A percentile compares a stretch with the other conserved stretches of the same genome.
These are phyloP conservation scores for Chernovozyma aurita DNA, from an alignment of 1,139 yeast species.

Conservation along the genomic window DNA sequence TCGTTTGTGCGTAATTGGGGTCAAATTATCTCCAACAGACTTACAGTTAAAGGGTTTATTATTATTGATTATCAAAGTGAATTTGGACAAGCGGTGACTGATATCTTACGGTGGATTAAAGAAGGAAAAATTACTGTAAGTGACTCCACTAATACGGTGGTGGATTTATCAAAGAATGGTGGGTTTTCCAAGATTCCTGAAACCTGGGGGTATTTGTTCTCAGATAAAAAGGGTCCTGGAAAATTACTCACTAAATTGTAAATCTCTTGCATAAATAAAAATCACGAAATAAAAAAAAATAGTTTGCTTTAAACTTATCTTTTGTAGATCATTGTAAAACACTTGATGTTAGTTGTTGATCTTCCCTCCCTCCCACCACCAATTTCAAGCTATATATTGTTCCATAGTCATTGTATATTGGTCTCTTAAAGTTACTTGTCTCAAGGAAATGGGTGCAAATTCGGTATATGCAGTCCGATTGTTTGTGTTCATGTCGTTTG, in stretches of 20 bases:
- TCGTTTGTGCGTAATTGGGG: slow-evolving; percentile 18
- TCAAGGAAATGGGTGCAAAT: slow-evolving; percentile 7
- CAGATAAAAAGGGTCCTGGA: slow-evolving; percentile 24
- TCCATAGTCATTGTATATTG: neutral
- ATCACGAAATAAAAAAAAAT: neutral
- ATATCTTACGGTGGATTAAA: slow-evolving; percentile 16
- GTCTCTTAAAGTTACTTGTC: neutral
- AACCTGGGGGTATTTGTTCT: slow-evolving; percentile 41
- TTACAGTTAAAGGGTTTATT: slow-evolving; percentile 18
- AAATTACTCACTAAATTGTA: slow-evolving; percentile 22
- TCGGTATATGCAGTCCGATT: slow-evolving; percentile 1
- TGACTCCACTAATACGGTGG: slow-evolving; percentile 25
- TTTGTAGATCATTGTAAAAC: too few species aligned
- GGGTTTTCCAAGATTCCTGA: slow-evolving; percentile 36
- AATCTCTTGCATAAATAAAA: neutral
- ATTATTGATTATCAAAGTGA: slow-evolving; percentile 15
- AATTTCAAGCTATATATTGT: neutral
- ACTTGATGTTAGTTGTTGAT: too few species aligned
- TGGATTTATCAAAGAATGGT: slow-evolving; percentile 26
- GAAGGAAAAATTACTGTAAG: slow-evolving; percentile 17
- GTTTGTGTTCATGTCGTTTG: neutral
- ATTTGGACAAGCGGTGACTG: slow-evolving; percentile 11
- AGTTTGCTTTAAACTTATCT: neutral
- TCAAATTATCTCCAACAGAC: slow-evolving; percentile 21
- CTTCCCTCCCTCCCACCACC: too few species aligned